These are phyloP conservation scores for Herpetomonas tarakana DNA, from an alignment of 208 protist genomes.

Conservation along the genomic window DNA sequence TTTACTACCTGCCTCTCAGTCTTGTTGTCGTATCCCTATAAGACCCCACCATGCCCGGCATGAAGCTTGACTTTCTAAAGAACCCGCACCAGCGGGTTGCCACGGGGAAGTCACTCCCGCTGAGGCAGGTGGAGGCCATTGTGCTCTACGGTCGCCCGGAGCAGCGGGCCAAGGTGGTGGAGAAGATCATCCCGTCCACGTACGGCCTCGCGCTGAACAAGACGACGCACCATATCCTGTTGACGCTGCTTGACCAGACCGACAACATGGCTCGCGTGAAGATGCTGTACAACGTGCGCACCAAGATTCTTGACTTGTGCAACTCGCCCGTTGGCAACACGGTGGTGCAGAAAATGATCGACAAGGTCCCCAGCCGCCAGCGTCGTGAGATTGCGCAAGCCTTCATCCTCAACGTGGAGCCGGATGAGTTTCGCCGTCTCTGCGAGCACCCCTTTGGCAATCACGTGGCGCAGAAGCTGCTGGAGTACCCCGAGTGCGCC, in stretches of 20 bases:
- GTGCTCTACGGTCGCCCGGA: constrained; percentile 79
- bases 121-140: constrained; percentile 87
- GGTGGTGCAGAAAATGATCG: constrained; percentile 78
- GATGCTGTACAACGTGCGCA: constrained; percentile 77
- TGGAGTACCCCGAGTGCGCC: constrained; percentile 60
- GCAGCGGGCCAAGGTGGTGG: constrained; percentile 79
- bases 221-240: constrained; percentile 72
- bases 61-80: constrained; percentile 86
- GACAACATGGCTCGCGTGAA: constrained; percentile 76
- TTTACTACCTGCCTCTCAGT: neutral
- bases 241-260: constrained; percentile 68
- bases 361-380: constrained; percentile 69
- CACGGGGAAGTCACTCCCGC: constrained; percentile 72
- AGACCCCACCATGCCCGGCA: constrained; percentile 49
- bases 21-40: too few relatives aligned
- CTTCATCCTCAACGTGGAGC: constrained; percentile 76
- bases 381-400: constrained; percentile 79
- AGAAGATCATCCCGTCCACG: constrained; percentile 65
- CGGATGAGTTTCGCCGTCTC: constrained; percentile 69
- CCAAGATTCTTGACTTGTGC: constrained; percentile 71
- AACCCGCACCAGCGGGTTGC: constrained; percentile 83
- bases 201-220: constrained; percentile 78
- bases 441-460: constrained; percentile 85
- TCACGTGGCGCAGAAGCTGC: constrained; percentile 82
- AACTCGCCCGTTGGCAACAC: constrained; percentile 74